Percentiles rank a stretch among this genome's conserved stretches.
Conservation (phyloP, 768 basidiomycete species). For the Lentinula boryana region DNA sequence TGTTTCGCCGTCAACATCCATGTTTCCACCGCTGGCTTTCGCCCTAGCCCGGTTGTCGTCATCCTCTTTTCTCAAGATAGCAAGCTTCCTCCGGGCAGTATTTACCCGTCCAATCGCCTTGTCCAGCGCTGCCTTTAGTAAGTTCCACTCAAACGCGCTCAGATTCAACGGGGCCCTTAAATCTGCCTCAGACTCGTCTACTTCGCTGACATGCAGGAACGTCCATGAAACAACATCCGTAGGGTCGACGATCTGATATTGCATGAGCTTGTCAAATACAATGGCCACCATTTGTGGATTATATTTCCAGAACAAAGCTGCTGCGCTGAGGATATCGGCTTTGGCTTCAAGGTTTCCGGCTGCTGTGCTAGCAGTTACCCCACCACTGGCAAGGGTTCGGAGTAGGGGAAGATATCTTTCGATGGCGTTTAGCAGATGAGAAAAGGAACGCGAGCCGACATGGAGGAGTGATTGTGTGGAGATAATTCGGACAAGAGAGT, state of each 20-base stretch:
- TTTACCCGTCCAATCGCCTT: conserved; percentile 88
- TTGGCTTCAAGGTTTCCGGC: conserved; percentile 51
- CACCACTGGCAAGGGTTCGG: conserved; percentile 53
- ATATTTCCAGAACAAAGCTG: conserved; percentile 75
- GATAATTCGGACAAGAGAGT: conserved; percentile 67
- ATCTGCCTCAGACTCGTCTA: conserved; percentile 26
- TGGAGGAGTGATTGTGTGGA: conserved; percentile 83
- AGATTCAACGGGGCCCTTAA: conserved; percentile 35
- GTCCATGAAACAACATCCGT: conserved; percentile 86
- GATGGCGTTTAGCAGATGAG: conserved; percentile 95
- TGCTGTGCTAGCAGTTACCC: conserved; percentile 27
- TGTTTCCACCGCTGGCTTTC: conserved; percentile 48
- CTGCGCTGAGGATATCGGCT: conserved; percentile 63
- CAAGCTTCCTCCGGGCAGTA: conserved; percentile 69
- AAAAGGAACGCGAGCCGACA: conserved; percentile 93
- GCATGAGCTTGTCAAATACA: conserved; percentile 96
- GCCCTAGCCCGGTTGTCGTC: conserved; percentile 77
- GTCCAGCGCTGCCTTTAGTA: conserved; percentile 76
- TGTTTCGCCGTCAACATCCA: conserved; percentile 50
- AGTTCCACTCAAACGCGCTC: conserved; percentile 76
- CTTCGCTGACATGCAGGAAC: conserved; percentile 52
- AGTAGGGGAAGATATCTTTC: conserved; percentile 86
- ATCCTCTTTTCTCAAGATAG: conserved; percentile 77
- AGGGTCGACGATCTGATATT: conserved; percentile 96
- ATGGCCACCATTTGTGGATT: conserved; percentile 86